phyloP scores from a whole-genome alignment of 75 land plant genomes.

The Gnetum montanum region DNA sequence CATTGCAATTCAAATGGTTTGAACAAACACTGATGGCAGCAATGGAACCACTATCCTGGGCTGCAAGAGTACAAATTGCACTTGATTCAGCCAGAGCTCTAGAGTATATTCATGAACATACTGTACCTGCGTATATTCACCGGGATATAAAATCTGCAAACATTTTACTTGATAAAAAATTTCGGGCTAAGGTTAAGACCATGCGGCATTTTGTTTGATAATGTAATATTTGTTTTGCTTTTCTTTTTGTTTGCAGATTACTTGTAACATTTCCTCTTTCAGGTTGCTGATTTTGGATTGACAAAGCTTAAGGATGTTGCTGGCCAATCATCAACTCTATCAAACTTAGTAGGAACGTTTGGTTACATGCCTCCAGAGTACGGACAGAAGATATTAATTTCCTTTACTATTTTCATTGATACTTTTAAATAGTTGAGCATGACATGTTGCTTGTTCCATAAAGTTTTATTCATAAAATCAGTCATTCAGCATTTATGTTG shows the following conservation, averaged over 20 bases:
- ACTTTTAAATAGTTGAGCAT: no score
- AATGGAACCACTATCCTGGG: constrained; percentile 72
- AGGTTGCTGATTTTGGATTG: constrained; percentile 76
- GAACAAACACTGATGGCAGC: no score
- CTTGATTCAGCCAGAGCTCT: constrained; percentile 84
- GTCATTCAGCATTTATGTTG: no score
- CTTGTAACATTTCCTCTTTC: neutral
- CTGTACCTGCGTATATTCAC: constrained; percentile 73
- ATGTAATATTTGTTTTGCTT: neutral
- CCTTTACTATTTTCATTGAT: no score
- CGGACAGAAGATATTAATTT: no score
- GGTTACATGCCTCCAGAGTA: constrained; percentile 77
- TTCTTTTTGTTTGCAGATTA: neutral
- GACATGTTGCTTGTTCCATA: no score
- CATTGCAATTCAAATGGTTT: no score
- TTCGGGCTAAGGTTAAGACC: constrained; percentile 62
- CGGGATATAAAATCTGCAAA: constrained; percentile 86
- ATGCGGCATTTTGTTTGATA: neutral
- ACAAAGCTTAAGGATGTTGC: constrained; percentile 44
- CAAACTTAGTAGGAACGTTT: constrained; percentile 56
- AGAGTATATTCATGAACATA: constrained; percentile 88
- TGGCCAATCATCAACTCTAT: constrained; percentile 23
- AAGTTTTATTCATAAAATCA: no score
- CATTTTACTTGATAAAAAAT: constrained; percentile 62
- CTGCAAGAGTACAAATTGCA: constrained; percentile 78